Percentiles rank a stretch among this genome's conserved stretches.
These are phyloP conservation scores for Sphaerobolus stellatus DNA, from an alignment of 1,284 basidiomycete species.

Conservation along the genomic window DNA sequence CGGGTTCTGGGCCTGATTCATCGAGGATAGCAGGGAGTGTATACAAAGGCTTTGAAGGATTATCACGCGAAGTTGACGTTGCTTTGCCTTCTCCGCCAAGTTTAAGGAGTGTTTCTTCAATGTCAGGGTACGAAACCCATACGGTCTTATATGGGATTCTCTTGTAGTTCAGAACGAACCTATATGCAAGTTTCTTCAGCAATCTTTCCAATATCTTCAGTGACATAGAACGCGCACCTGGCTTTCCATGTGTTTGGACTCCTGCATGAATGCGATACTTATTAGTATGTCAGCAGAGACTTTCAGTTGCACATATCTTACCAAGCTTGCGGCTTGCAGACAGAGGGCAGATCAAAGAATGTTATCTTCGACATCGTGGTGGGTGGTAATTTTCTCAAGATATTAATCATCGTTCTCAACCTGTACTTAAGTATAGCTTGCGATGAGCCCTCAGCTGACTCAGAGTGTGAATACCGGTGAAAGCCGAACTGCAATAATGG, in stretches of 20 bases:
- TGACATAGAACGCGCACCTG: neutral
- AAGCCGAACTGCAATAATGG: no score
- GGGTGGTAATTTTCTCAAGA: no score
- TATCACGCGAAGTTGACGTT: no score
- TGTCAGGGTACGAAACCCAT: neutral
- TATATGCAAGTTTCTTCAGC: no score
- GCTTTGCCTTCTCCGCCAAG: no score
- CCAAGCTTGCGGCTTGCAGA: neutral
- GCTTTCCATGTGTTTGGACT: constrained; percentile 7
- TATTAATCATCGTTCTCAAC: no score
- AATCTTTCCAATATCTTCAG: no score
- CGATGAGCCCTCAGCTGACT: no score
- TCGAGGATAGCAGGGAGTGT: neutral
- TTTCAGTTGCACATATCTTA: neutral
- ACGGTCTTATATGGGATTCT: neutral
- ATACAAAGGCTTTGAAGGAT: neutral
- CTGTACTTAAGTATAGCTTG: no score
- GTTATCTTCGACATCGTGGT: no score
- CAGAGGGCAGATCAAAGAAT: neutral
- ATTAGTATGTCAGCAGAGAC: neutral
- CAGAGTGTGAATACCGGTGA: no score
- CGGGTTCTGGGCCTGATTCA: neutral
- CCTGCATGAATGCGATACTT: neutral
- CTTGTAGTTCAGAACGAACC: neutral
- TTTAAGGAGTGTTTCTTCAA: no score